A percentile compares a stretch with the other conserved stretches of the same genome.
Evolutionary conservation across 1,284 basidiomycete genomes (phyloP).

Genomic region (Ganoderma lucidum): DNA sequence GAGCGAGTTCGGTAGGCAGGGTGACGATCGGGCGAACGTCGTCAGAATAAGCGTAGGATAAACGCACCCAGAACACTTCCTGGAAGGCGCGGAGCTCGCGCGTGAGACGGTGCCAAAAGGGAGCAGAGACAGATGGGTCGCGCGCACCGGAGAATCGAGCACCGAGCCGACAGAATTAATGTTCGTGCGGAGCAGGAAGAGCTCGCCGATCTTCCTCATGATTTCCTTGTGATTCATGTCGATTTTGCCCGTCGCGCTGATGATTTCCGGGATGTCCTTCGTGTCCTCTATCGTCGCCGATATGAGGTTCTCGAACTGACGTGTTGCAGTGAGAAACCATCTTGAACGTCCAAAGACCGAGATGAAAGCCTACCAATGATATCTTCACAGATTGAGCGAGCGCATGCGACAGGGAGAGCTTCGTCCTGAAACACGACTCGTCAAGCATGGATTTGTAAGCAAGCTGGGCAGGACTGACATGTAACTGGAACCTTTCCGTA

Average conservation of each 20-base stretch:
- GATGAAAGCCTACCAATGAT: conserved; percentile 66
- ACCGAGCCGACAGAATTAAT: conserved; percentile 97
- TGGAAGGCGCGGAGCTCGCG: conserved; percentile 40
- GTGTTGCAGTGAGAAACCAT: conserved; percentile 4
- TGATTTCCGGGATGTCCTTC: conserved; percentile 93
- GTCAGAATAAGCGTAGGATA: conserved; percentile 32
- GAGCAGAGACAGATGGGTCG: not conserved
- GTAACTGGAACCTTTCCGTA: conserved; percentile 93
- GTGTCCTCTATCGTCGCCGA: conserved; percentile 96
- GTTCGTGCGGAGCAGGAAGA: conserved; percentile 94
- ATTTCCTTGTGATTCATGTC: conserved; percentile 92
- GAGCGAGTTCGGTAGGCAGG: conserved; percentile 4
- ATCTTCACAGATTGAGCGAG: conserved; percentile 98
- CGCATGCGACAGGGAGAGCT: conserved; percentile 93
- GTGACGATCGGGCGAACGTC: conserved; percentile 5
- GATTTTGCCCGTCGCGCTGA: conserved; percentile 95
- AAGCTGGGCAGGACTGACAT: conserved; percentile 68
- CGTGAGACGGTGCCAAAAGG: conserved; percentile 5
- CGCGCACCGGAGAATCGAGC: conserved; percentile 88
- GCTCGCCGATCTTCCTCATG: conserved; percentile 96
- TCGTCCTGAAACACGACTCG: conserved; percentile 72
- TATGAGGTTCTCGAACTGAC: conserved; percentile 90
- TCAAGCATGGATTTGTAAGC: conserved; percentile 26
- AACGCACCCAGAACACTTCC: conserved; percentile 91
- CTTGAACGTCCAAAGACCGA: conserved; percentile 1